Base-by-base conservation (phyloP, 2,329 filamentous ascomycete genomes). In the Thelonectria rubi region DNA sequence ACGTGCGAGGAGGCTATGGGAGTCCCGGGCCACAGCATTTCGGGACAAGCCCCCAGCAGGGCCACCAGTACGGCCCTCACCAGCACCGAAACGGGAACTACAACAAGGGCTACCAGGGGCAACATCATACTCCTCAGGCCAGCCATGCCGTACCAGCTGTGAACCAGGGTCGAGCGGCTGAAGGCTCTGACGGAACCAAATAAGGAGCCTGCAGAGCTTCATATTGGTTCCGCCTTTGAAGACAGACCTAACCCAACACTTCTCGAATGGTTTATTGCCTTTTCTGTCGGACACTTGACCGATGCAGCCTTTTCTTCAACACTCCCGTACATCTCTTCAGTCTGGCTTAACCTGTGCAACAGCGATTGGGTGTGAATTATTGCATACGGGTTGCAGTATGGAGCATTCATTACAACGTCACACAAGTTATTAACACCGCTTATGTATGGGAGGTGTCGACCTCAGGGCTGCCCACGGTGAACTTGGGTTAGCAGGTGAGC, bases 11-110 rank as follows among this genome's bases (percentile, higher is more conserved):
- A 69, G 84, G 83, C 55, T 90, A 89, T 74, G 83, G 81, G 67
- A 86, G 84, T 55, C 79, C 80, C 34, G 84, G 84, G 55, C 81
- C 84, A 40, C 86, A 88, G 66, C 88, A 89, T 64, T 90, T 84
- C 73, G 84, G 87, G 56, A 86, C 84, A 37, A 91, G 88, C 70
- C 88, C 88, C 52, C 88, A 89, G 65, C 86, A 89, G 62, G 78
- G 81, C 69, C 87, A 90, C 73, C 86, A 89, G 68, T 89, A 87
- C 71, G 83, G 83, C 2, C 82, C 82, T 40, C 83, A 84, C 63
- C 84, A 85, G 65, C 72, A 86, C 86, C 66, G 72, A 59, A 88
- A 83, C 70, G 85, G 84, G 66, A 83, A 79, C 60, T 84, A 85
- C 62, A 81, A 78, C 66, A 85, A 86, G 74, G 82, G 80, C 65